phyloP scores from a whole-genome alignment of 164 flowering plant genomes.

The Cinnamomum micranthum region DNA sequence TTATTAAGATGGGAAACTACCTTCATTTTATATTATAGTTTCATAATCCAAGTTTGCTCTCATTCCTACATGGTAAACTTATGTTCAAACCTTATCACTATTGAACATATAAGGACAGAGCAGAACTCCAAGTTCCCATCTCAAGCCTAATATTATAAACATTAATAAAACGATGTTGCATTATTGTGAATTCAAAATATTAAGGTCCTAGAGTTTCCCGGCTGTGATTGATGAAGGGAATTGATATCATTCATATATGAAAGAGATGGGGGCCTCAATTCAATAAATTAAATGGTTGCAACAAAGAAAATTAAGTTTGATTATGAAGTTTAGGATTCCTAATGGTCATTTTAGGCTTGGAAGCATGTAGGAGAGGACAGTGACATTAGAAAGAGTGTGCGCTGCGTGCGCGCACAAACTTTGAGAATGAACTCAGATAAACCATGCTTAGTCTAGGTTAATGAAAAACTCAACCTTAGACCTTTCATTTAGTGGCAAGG shows the following conservation, averaged over 20 bases:
- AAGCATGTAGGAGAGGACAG: too few relatives aligned
- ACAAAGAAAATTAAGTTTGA: conserved; percentile 3
- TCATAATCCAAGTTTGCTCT: neutral
- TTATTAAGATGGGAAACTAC: neutral
- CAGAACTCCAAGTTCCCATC: conserved; percentile 16
- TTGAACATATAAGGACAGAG: conserved; percentile 9
- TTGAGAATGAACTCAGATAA: too few relatives aligned
- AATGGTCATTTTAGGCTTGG: neutral
- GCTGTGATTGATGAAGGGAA: conserved; percentile 5
- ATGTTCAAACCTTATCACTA: conserved; percentile 14
- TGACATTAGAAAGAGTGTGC: too few relatives aligned
- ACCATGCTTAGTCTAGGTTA: too few relatives aligned
- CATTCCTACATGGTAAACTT: conserved; percentile 9
- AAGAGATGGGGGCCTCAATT: conserved; percentile 5
- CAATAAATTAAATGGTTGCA: neutral
- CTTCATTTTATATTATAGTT: conserved; percentile 2
- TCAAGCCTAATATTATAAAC: conserved; percentile 4
- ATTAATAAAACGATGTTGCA: conserved; percentile 6
- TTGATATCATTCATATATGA: neutral
- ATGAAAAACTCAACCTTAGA: too few relatives aligned
- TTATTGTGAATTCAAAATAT: neutral
- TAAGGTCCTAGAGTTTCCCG: neutral
- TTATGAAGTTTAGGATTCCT: conserved; percentile 9
- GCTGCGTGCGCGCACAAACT: too few relatives aligned
- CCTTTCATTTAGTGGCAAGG: too few relatives aligned